phyloP scores from a whole-genome alignment of 805 yeast genomes.

The Candida tammaniensis region DNA sequence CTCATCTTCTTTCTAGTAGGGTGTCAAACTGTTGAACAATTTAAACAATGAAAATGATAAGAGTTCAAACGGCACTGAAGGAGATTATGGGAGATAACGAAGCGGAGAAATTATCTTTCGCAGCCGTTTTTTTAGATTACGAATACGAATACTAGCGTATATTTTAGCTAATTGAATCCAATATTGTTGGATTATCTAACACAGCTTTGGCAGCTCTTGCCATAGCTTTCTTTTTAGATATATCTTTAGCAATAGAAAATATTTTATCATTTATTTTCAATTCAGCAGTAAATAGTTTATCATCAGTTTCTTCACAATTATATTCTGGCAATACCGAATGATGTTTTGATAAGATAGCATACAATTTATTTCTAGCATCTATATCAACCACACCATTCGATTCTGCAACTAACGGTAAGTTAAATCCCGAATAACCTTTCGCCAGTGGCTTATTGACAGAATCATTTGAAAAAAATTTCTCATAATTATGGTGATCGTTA shows the following conservation, averaged over 20 bases:
- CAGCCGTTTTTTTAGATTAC: no score
- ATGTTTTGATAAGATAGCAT: slow-evolving; percentile 35
- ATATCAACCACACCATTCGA: slow-evolving; percentile 24
- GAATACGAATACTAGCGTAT: no score
- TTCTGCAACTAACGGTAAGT: slow-evolving; percentile 26
- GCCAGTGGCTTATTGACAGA: background rate
- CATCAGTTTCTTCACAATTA: slow-evolving; percentile 19
- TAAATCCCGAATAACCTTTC: background rate
- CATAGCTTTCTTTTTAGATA: slow-evolving; percentile 38
- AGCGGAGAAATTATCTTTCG: no score
- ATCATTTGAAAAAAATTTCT: slow-evolving; percentile 1
- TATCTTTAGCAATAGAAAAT: slow-evolving; percentile 32
- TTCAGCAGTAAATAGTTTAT: slow-evolving; percentile 24
- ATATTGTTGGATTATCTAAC: slow-evolving; percentile 17
- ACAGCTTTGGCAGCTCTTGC: slow-evolving; percentile 39
- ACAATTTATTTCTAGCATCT: slow-evolving; percentile 38
- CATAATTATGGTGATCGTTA: background rate
- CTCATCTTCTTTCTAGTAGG: no score
- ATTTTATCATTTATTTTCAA: slow-evolving; percentile 26
- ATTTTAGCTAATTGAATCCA: no score
- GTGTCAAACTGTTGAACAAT: no score
- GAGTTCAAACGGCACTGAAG: no score
- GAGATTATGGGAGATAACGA: no score
- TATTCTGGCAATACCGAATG: slow-evolving; percentile 37
- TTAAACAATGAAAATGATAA: no score